phyloP scores from a whole-genome alignment of 495 filamentous ascomycete species.

The Tuber borchii region DNA sequence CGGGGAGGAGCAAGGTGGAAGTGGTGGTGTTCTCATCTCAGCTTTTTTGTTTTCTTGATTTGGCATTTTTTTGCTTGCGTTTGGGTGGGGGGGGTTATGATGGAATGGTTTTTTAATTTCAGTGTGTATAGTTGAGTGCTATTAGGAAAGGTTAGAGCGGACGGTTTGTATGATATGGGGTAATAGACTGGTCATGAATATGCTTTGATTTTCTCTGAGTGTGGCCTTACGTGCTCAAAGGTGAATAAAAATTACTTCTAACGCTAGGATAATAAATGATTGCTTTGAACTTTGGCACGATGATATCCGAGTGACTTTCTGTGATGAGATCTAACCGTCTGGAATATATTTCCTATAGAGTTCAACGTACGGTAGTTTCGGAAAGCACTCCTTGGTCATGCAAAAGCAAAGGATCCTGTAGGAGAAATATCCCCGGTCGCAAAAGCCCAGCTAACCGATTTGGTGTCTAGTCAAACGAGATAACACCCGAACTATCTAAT shows the following conservation, averaged over 20 bases:
- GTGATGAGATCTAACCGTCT: not conserved
- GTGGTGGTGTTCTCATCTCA: not conserved
- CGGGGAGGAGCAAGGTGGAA: not conserved
- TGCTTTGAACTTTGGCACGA: no score
- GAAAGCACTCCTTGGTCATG: not conserved
- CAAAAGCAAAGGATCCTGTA: not conserved
- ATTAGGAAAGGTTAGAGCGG: conserved; percentile 13
- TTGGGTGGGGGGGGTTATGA: not conserved
- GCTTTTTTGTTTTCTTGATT: conserved; percentile 3
- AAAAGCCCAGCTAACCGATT: not conserved
- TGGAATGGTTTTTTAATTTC: not conserved
- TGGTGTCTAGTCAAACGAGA: not conserved
- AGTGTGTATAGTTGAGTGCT: not conserved
- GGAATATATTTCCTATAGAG: not conserved
- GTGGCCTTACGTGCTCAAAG: not conserved
- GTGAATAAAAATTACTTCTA: not conserved
- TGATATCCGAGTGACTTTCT: not conserved
- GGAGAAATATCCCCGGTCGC: not conserved
- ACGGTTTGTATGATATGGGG: conserved; percentile 19
- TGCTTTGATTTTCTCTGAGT: not conserved
- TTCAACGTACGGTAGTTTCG: not conserved
- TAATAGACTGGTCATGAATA: conserved; percentile 4
- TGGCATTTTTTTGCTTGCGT: not conserved
- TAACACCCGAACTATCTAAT: not conserved
- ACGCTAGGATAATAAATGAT: not conserved